A percentile compares a stretch with the other conserved stretches of the same genome.
These are phyloP conservation scores for Elasticomyces elasticus DNA, from an alignment of 495 filamentous ascomycete genomes.

Conservation along the genomic window DNA sequence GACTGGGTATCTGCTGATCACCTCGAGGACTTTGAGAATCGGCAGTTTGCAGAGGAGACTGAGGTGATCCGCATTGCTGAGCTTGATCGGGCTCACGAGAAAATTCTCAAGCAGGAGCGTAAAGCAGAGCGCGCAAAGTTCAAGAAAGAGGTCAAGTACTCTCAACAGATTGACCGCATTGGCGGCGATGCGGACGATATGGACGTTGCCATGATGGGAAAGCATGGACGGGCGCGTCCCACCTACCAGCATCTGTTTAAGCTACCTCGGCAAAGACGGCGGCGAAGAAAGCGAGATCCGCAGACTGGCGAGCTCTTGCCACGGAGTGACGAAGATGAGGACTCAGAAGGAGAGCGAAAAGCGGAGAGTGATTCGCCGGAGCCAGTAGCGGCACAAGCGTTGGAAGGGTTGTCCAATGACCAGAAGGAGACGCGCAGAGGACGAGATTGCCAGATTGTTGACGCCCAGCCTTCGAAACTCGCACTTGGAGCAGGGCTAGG, in stretches of 20 bases:
- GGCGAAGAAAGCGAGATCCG: conserved; percentile 4
- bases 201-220: conserved; percentile 4
- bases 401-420: neutral
- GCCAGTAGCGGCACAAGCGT: neutral
- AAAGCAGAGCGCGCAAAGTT: conserved; percentile 4
- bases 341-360: neutral
- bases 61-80: neutral
- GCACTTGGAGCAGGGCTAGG: neutral
- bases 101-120: neutral
- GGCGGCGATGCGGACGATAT: neutral
- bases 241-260: conserved; percentile 13
- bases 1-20: conserved; percentile 19
- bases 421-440: neutral
- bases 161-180: neutral
- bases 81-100: neutral
- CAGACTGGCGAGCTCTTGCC: conserved; percentile 1
- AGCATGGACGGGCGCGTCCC: conserved; percentile 14
- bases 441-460: neutral
- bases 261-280: neutral
- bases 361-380: neutral
- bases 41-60: conserved; percentile 16
- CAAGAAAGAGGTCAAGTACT: conserved; percentile 1
- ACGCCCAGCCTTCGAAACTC: too few species aligned
- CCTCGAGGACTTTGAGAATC: conserved; percentile 17
- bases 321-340: conserved; percentile 2